Evolutionary conservation across 1,139 yeast genomes (phyloP), one percentile per base, ranked within the genome.

Genomic region (Yamadazyma pseudoaaseri): DNA sequence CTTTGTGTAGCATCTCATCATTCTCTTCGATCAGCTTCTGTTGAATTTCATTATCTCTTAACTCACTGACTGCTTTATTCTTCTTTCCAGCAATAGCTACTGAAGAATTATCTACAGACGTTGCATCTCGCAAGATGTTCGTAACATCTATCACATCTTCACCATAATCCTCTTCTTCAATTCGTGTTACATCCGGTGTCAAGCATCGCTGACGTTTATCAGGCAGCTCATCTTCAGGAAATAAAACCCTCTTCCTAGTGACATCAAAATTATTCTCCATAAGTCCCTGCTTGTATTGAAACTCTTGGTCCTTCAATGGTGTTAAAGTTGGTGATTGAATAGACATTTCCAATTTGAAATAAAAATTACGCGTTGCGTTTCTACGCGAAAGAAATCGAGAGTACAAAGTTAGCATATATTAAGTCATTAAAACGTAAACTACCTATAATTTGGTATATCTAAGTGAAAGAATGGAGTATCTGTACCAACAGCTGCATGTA

Each of bases 401-500:
- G 9, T 7, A 18, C 21, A 18, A 18, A 18, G 7, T 18, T 10
- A 22, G 25, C 6, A 9, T 22, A 22, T 7, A 22, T 22, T 22
- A 10, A 10, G 12, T 22, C 27, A 25, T 25, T 25, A 25, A 25
- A 25, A 29, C 15, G 12, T 14, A 14, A 11, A 9, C 23, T 17
- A 29, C 12, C 16, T 23, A 45, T 84, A 81, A 43, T 85, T 79
- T 14, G 96, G 96, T 49, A 89, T 79, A 34, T 87, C 95, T 39
- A 86, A 67, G 60, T 87, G 96, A 76, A 89, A 86, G 58, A 79
- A 86, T 26, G 96, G 95, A 23, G 87, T 77, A 52, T 81, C 73
- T 2, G 95, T 85, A 34, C 81, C 79, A 11, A 79, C 68, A 2
- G 87, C 76, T 15, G 90, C 80, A 34, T 62, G 64, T 45, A 69